Evolutionary conservation across 192 early-diverging fungal genomes (phyloP), one percentile per base, ranked within the genome.

Genomic region (Rhizophlyctis rosea): DNA sequence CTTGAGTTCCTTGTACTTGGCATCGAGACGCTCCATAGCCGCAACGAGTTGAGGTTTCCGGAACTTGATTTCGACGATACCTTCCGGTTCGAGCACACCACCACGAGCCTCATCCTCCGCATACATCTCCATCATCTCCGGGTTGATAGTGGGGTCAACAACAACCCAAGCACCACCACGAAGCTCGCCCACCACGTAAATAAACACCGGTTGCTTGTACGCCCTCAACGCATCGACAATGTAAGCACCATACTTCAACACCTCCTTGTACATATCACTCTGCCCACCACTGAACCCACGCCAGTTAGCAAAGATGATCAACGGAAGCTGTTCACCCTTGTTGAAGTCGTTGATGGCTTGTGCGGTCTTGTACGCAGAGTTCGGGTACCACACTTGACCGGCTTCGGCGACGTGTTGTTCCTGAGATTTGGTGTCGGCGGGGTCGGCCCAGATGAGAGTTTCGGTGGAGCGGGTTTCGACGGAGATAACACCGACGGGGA

Each of bases 291-390:
- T 93, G 85, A 98, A 98, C 53, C 95, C 96, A 78, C 96, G 91
- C 96, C 96, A 98, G 90, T 98, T 98, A 73, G 96, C 96, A 87
- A 98, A 96, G 75, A 98, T 91, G 65, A 98, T 94, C 69, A 98
- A 79, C 23, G 96, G 96, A 61, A 98, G 80, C 67, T 95, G 93
- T 76, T 98, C 96, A 71, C 96, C 96, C 66, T 95, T 90, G 84
- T 97, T 96, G 50, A 98, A 97, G 78, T 98, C 96, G 68, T 90
- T 89, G 76, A 98, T 98, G 0, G 96, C 95, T 79, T 98, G 96
- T 14, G 96, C 94, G 24, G 96, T 98, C 83, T 98, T 98, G 83
- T 85, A 98, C n/a, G 96, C 91, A 47, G 92, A 95, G 85, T 96
- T 95, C 39, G 96, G 96, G 72, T 92, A 94, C 96, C 96, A 98